Base-by-base conservation (phyloP, 2,329 filamentous ascomycete genomes). In the Clonostachys rhizophaga region DNA sequence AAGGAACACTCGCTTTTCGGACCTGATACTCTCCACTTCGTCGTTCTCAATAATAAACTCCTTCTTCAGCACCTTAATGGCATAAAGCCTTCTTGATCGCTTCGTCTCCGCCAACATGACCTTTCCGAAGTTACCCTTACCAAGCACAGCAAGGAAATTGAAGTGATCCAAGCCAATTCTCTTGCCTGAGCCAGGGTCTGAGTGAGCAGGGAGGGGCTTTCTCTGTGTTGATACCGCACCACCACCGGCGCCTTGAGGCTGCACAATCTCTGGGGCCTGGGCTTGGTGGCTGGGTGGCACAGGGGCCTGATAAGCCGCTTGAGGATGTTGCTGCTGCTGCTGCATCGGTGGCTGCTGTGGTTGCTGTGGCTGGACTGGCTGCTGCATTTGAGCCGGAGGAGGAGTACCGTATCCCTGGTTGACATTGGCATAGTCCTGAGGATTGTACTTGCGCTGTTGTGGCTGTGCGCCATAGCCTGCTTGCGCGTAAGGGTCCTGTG, bases 21-120 rank as follows among this genome's bases (percentile, higher is more conserved):
- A 99, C 54, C 92, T 84, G 40, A 91, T 96, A 68, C 92, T 97
- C 68, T 99, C 94, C 8, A 99, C 94, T 72, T 99, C 94, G 62
- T 99, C 94, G 55, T 99, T 96, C 65, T 99, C 95, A 52, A 99
- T 99, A 63, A 99, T 99, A 66, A 99, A 99, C 67, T 99, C 94
- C 73, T 99, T 99, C 80, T 99, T 99, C 57, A 99, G 74, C 36
- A 99, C 94, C 71, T 99, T 99, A 69, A 99, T 99, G 48, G 94
- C 94, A 65, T 97, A 99, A 8, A 99, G 76, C 66, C 92, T 88
- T 67, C 91, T 89, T 10, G 88, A 84, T 47, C 84, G 84, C 76
- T 99, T 99, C 2, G 94, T 96, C 71, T 99, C 95, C 3, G 94
- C 94, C 66, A 99, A 75, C 94, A 99, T 99, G 70, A 99, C 94